A percentile compares a stretch with the other conserved stretches of the same genome.
Evolutionary conservation across 495 filamentous ascomycete genomes (phyloP).

Genomic region (Hypomontagnella submonticulosa): DNA sequence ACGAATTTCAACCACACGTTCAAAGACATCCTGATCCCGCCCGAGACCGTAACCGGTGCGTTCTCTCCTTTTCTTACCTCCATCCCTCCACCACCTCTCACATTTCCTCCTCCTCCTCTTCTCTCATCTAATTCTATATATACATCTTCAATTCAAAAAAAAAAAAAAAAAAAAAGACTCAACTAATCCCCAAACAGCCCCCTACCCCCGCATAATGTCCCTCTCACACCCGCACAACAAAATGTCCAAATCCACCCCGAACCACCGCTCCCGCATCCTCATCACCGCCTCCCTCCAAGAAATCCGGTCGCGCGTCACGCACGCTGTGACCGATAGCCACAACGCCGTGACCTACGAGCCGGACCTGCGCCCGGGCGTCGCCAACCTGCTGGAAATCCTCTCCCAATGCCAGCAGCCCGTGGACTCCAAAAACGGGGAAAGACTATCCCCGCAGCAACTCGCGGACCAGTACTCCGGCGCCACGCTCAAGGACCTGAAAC

Average conservation of each 20-base stretch:
- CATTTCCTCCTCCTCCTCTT: constrained; percentile 3
- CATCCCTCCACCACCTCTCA: too few relatives aligned
- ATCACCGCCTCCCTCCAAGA: constrained; percentile 73
- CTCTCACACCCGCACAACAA: constrained; percentile 78
- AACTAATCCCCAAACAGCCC: constrained; percentile 52
- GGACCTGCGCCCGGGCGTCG: constrained; percentile 75
- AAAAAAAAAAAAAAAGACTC: constrained; percentile 3
- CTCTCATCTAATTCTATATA: not conserved
- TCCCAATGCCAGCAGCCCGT: constrained; percentile 57
- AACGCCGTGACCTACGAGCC: constrained; percentile 77
- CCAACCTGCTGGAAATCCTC: constrained; percentile 84
- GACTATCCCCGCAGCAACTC: constrained; percentile 63
- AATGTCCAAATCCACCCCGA: constrained; percentile 90
- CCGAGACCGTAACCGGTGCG: constrained; percentile 81
- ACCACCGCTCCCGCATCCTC: constrained; percentile 78
- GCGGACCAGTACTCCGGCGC: constrained; percentile 62
- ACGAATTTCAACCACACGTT: constrained; percentile 84
- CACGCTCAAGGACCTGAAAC: constrained; percentile 73
- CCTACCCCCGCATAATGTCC: constrained; percentile 88
- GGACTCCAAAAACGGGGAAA: constrained; percentile 52
- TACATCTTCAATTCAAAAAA: not conserved
- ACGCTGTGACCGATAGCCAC: constrained; percentile 80
- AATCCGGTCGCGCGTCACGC: constrained; percentile 73
- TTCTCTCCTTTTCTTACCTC: too few relatives aligned
- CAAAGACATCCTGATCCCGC: constrained; percentile 68